Conservation (phyloP, 2,329 filamentous ascomycete genomes). For the Zymoseptoria tritici region DNA sequence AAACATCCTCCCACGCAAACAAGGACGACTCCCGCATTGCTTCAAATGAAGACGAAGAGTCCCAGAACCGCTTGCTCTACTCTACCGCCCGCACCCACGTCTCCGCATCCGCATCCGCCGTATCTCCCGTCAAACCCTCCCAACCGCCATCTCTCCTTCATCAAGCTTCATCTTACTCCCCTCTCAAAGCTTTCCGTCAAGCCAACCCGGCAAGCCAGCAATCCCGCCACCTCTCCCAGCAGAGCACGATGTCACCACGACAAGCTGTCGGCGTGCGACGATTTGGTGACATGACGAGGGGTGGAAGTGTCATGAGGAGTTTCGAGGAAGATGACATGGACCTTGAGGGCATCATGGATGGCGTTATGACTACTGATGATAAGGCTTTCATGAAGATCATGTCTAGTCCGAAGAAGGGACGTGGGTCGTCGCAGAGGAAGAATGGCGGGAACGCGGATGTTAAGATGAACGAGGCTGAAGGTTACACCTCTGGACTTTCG, state of each 20-base stretch:
- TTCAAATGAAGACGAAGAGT: slow-evolving; percentile 4
- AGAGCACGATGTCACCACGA: slow-evolving; percentile 23
- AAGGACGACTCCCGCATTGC: background rate
- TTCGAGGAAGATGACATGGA: slow-evolving; percentile 25
- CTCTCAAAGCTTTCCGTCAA: slow-evolving; percentile 8
- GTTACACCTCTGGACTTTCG: background rate
- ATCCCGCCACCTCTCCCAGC: slow-evolving; percentile 9
- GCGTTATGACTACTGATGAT: slow-evolving; percentile 33
- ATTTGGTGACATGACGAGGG: slow-evolving; percentile 27
- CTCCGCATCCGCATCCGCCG: slow-evolving; percentile 20
- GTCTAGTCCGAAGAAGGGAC: slow-evolving; percentile 14
- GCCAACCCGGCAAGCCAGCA: slow-evolving; percentile 5
- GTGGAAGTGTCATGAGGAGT: slow-evolving; percentile 14
- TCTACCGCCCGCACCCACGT: slow-evolving; percentile 36
- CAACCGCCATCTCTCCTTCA: slow-evolving; percentile 2
- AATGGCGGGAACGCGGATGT: background rate
- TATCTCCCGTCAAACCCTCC: slow-evolving; percentile 17
- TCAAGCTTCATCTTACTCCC: slow-evolving; percentile 2
- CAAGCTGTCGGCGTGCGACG: slow-evolving; percentile 25
- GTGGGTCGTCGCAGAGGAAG: background rate
- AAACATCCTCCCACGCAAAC: background rate
- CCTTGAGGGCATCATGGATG: slow-evolving; percentile 25
- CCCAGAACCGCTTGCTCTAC: slow-evolving; percentile 17
- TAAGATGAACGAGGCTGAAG: background rate
- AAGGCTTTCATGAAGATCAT: slow-evolving; percentile 25